Evolutionary conservation across 2,329 filamentous ascomycete species (phyloP), one percentile per base, ranked within the genome.

Genomic region (Fusarium sp.): DNA sequence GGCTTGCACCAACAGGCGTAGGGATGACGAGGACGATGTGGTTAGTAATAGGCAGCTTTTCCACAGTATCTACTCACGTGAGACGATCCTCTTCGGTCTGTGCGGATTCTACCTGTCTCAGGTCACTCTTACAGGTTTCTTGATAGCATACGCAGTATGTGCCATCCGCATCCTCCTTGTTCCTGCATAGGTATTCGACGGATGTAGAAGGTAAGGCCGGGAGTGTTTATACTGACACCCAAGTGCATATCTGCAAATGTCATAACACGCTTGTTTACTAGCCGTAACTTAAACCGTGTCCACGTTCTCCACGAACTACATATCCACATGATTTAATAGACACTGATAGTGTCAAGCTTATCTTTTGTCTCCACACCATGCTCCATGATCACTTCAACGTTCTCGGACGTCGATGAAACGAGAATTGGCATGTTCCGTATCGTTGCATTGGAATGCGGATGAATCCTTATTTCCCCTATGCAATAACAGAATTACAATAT

Each of bases 341-440:
- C 31, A 20, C 36, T 3, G 4, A 12, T 28, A 44, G 28, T 44
- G 12, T 33, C 20, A 28, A 30, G 20, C 46, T 57, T 46, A 34
- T 42, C 30, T 42, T 26, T 18, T 13, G 20, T 34, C 41, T 34
- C 37, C 42, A 57, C 50, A 31, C 20, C 15, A 57, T 57, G 16
- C 9, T 31, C 49, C 36, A 30, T 63, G 26, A 42, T 62, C 41
- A 23, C 31, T 41, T 31, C 33, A 38, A 34, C 23, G 18, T 40
- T 62, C 23, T 4, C 26, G 13, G 18, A 10, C 11, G n/a, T 23
- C 38, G 16, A 18, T 40, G 23, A 15, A 51, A 51, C 33, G 13
- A 51, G 23, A 51, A 20, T 40, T 34, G 47, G 34, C 26, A 51
- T n/a, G 47, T 40, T 51, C 47, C 47, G 47, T 26, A 15, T 18